Percentiles rank a stretch among this genome's conserved stretches.
Evolutionary conservation across 202 grass and related monocot genomes (phyloP).

Genomic region (Schoenoplectus tabernaemontani): DNA sequence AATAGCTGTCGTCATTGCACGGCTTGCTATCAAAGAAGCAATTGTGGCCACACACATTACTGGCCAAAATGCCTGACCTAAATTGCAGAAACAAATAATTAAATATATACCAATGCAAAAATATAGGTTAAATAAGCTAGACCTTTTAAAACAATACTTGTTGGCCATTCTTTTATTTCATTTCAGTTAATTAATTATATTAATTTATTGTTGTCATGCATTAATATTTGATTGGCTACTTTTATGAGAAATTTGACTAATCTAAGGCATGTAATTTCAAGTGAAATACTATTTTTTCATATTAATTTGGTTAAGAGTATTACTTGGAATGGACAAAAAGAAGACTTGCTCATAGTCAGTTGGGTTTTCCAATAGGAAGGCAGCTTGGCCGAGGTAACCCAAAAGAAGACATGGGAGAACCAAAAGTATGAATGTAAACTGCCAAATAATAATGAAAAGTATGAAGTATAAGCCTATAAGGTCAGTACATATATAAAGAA

Average conservation of each 20-base stretch:
- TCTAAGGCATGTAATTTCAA: background rate
- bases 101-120: slow-evolving; percentile 6
- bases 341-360: slow-evolving; percentile 74
- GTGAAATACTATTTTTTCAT: slow-evolving; percentile 14
- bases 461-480: slow-evolving; percentile 16
- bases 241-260: background rate
- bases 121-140: slow-evolving; percentile 6
- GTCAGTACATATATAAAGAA: slow-evolving; percentile 60
- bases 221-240: background rate
- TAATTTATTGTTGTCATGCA: background rate
- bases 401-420: slow-evolving; percentile 94
- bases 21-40: slow-evolving; percentile 93
- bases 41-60: slow-evolving; percentile 67
- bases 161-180: background rate
- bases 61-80: slow-evolving; percentile 78
- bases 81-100: slow-evolving; percentile 23
- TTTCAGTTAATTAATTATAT: slow-evolving; percentile 2
- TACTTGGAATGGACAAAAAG: slow-evolving; percentile 98
- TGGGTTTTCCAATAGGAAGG: slow-evolving; percentile 90
- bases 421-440: slow-evolving; percentile 90
- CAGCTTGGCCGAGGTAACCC: slow-evolving; percentile 94
- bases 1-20: slow-evolving; percentile 90
- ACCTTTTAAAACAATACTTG: background rate
- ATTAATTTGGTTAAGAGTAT: slow-evolving; percentile 32
- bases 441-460: slow-evolving; percentile 33